Percentiles rank a stretch among this genome's conserved stretches.
Conservation (phyloP, 139 green algal species). For the Chlorella ohadii region DNA sequence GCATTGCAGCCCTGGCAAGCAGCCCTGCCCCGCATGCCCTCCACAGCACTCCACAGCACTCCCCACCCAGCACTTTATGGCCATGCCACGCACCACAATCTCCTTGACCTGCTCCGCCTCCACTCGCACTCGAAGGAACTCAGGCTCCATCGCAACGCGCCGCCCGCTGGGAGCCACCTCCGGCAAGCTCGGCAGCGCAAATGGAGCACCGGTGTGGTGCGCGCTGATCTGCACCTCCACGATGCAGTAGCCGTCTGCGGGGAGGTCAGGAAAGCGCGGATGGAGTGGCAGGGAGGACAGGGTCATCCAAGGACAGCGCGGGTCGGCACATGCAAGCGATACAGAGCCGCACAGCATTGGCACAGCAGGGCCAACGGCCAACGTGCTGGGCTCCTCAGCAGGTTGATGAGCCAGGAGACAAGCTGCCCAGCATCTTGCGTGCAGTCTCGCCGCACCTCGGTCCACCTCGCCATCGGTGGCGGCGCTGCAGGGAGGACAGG, state of each 20-base stretch:
- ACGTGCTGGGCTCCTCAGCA: too few species aligned
- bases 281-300: too few species aligned
- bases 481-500: not conserved
- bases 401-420: too few species aligned
- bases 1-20: too few species aligned
- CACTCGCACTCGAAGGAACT: constrained; percentile 43
- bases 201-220: constrained; percentile 45
- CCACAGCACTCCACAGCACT: not conserved
- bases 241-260: constrained; percentile 10
- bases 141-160: constrained; percentile 29
- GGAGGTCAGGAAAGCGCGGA: too few species aligned
- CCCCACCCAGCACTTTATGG: not conserved
- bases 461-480: constrained; percentile 38
- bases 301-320: too few species aligned
- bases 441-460: constrained; percentile 9
- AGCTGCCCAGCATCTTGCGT: not conserved
- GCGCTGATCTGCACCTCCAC: constrained; percentile 37
- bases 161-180: constrained; percentile 30
- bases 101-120: constrained; percentile 39
- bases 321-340: too few species aligned
- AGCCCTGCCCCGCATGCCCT: too few species aligned
- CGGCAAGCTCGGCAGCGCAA: constrained; percentile 35
- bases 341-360: too few species aligned
- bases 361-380: too few species aligned
- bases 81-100: not conserved